Percentiles rank a stretch among this genome's conserved stretches.
Evolutionary conservation across 2,329 filamentous ascomycete genomes (phyloP).

Genomic region (Aspergillus vadensis): DNA sequence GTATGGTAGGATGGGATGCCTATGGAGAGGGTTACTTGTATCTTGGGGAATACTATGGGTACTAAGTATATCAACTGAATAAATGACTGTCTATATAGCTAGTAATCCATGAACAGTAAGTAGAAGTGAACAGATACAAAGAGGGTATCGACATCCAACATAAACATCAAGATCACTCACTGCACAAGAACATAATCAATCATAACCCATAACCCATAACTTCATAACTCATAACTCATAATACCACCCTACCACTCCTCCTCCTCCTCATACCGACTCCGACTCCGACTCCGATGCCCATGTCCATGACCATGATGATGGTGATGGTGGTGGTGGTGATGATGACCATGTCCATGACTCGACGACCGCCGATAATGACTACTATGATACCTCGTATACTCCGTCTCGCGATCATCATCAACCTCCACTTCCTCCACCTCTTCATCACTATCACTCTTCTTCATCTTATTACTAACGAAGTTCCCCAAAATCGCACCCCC

Average conservation of each 20-base stretch:
- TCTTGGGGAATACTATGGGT: background rate
- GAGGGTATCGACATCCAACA: no score
- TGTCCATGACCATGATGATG: conserved; percentile 18
- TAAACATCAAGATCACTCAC: no score
- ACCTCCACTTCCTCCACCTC: conserved; percentile 14
- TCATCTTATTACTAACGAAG: conserved; percentile 57
- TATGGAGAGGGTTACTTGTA: no score
- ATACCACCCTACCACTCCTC: conserved; percentile 6
- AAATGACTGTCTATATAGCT: no score
- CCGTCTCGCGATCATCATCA: conserved; percentile 16
- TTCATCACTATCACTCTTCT: conserved; percentile 42
- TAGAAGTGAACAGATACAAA: no score
- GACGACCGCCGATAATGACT: conserved; percentile 1
- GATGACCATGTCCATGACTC: conserved; percentile 22
- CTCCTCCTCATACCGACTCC: conserved; percentile 21
- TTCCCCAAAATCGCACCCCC: conserved; percentile 59
- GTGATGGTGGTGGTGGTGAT: conserved; percentile 19
- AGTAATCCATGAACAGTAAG: no score
- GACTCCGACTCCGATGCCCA: conserved; percentile 27
- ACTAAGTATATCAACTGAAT: background rate
- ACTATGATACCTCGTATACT: conserved; percentile 21
- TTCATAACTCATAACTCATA: background rate
- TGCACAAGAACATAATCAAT: no score
- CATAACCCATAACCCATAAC: background rate
- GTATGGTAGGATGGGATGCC: no score